Percentiles rank a stretch among this genome's conserved stretches.
Conservation (phyloP, 2,329 filamentous ascomycete species). For the Apiospora malaysiana region DNA sequence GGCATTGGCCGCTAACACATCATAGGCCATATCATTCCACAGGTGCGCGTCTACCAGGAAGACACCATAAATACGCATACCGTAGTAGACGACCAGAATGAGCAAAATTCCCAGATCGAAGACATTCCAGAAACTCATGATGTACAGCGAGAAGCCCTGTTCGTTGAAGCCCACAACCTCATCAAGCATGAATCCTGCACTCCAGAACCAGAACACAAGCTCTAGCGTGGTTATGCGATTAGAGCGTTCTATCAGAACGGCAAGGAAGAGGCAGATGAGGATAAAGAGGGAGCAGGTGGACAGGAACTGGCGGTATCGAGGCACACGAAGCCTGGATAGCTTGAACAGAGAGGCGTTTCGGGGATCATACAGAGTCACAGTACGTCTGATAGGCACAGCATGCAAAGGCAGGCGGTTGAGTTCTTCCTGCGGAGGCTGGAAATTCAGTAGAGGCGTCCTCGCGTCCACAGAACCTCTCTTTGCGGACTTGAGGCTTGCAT, state of each 20-base stretch:
- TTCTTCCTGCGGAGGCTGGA: slow-evolving; percentile 41
- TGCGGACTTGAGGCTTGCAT: slow-evolving; percentile 31
- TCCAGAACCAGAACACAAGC: slow-evolving; percentile 97
- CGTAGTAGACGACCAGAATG: slow-evolving; percentile 87
- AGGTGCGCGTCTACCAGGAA: slow-evolving; percentile 77
- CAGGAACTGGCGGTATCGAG: slow-evolving; percentile 88
- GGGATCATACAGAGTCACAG: slow-evolving; percentile 88
- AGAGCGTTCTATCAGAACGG: slow-evolving; percentile 78
- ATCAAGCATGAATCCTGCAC: slow-evolving; percentile 94
- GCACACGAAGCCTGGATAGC: slow-evolving; percentile 86
- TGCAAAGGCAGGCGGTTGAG: slow-evolving; percentile 39
- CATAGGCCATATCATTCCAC: slow-evolving; percentile 86
- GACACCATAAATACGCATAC: slow-evolving; percentile 85
- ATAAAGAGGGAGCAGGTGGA: slow-evolving; percentile 88
- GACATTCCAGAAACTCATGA: slow-evolving; percentile 97
- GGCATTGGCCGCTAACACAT: slow-evolving; percentile 90
- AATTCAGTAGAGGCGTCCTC: slow-evolving; percentile 58
- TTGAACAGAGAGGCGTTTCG: slow-evolving; percentile 90
- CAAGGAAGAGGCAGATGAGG: slow-evolving; percentile 82
- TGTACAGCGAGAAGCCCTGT: slow-evolving; percentile 93
- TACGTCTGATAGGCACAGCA: slow-evolving; percentile 63
- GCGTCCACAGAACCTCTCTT: slow-evolving; percentile 46
- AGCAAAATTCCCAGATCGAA: slow-evolving; percentile 91
- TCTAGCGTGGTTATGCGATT: slow-evolving; percentile 83
- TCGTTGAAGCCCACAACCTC: slow-evolving; percentile 96